Conservation (phyloP, 805 yeast genomes). For the Yarrowia keelungensis region DNA sequence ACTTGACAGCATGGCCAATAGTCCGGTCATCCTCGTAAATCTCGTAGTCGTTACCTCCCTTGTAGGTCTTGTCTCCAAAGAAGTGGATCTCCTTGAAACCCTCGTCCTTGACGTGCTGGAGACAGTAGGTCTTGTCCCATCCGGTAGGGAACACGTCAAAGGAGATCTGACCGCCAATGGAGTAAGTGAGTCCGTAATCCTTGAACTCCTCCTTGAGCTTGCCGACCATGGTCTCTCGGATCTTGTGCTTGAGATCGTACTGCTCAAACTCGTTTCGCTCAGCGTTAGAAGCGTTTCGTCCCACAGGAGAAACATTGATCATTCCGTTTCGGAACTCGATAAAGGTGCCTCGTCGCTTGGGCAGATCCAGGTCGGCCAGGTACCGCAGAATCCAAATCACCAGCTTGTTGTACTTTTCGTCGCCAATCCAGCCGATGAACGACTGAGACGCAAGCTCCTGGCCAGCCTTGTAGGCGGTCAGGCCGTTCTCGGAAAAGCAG, state of each 20-base stretch:
- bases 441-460: constrained; percentile 89
- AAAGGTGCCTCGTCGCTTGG: constrained; percentile 98
- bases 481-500: constrained; percentile 96
- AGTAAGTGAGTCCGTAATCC: constrained; percentile 86
- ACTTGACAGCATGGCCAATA: constrained; percentile 89
- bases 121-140: constrained; percentile 99
- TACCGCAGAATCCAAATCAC: constrained; percentile 85
- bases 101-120: constrained; percentile 88
- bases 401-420: constrained; percentile 88
- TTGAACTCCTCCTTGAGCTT: constrained; percentile 86
- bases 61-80: constrained; percentile 96
- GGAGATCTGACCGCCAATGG: constrained; percentile 99
- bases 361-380: constrained; percentile 84
- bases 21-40: constrained; percentile 92
- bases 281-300: constrained; percentile 94
- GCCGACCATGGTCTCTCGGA: constrained; percentile 83
- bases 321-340: constrained; percentile 99
- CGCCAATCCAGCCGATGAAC: constrained; percentile 94
- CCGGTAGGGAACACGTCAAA: constrained; percentile 99
- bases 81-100: constrained; percentile 89
- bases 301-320: constrained; percentile 97
- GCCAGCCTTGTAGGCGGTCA: constrained; percentile 95
- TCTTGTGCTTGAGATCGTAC: constrained; percentile 77
- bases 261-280: constrained; percentile 94
- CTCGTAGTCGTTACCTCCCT: constrained; percentile 99